Evolutionary conservation across 2,329 filamentous ascomycete genomes (phyloP).

Genomic region (Fusarium udum): DNA sequence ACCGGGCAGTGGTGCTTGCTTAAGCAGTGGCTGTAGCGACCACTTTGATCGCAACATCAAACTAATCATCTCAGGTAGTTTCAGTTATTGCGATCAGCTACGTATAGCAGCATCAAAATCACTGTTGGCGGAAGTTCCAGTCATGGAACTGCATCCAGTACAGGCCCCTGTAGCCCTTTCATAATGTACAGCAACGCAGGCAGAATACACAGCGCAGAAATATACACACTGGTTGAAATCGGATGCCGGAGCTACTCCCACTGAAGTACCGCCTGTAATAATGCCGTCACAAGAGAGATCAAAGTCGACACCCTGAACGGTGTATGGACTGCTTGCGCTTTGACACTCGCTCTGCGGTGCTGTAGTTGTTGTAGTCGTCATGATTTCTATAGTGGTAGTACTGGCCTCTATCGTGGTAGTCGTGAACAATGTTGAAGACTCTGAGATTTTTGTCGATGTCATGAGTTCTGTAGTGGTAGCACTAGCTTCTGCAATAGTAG

Average conservation of each 20-base stretch:
- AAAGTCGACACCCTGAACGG: neutral
- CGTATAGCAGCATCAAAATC: neutral
- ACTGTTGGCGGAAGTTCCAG: neutral
- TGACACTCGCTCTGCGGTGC: neutral
- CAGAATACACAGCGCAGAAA: neutral
- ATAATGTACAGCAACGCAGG: neutral
- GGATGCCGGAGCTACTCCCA: neutral
- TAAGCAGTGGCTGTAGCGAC: neutral
- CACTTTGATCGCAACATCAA: neutral
- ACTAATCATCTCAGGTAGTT: rapidly evolving
- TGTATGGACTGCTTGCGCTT: neutral
- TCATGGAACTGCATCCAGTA: neutral
- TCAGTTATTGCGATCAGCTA: neutral
- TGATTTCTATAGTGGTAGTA: neutral
- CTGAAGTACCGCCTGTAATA: neutral
- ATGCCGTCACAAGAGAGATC: neutral
- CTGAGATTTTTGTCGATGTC: neutral
- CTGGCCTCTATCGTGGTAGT: neutral
- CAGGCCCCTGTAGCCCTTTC: neutral
- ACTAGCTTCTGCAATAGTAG: too few relatives aligned
- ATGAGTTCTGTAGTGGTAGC: too few relatives aligned
- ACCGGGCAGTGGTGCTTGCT: neutral
- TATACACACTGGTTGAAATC: neutral
- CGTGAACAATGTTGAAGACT: neutral
- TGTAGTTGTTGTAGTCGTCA: neutral